Conservation (phyloP, 176 grass and related monocot genomes). For the Oryza punctata region DNA sequence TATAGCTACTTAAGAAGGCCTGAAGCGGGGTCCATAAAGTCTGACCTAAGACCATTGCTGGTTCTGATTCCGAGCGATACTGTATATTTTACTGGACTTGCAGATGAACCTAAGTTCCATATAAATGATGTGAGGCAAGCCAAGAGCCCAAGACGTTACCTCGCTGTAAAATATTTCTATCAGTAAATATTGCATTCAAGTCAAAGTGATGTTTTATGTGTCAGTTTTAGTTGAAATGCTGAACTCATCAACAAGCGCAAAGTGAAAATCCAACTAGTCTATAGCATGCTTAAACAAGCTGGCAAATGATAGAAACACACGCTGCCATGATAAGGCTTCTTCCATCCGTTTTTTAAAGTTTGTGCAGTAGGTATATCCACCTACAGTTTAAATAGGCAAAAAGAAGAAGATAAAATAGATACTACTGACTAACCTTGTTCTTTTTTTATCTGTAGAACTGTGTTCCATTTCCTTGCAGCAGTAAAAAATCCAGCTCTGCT, state of each 20-base stretch:
- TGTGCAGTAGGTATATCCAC: background rate
- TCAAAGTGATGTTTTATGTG: conserved; percentile 2
- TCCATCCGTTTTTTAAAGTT: background rate
- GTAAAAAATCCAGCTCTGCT: conserved; percentile 20
- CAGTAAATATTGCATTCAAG: background rate
- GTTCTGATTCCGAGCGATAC: background rate
- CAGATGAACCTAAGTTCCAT: background rate
- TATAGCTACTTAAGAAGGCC: background rate
- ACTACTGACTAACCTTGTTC: conserved; percentile 8
- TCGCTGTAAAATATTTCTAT: background rate
- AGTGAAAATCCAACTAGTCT: background rate
- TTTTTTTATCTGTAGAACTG: conserved; percentile 43
- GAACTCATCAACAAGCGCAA: background rate
- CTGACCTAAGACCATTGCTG: background rate
- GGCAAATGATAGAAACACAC: background rate
- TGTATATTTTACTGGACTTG: background rate
- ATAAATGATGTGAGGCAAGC: background rate
- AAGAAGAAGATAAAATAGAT: background rate
- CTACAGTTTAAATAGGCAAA: background rate
- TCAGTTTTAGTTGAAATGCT: background rate
- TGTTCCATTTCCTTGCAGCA: conserved; percentile 29
- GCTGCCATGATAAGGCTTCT: background rate
- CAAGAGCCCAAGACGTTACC: background rate
- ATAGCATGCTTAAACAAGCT: background rate
- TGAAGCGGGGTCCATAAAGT: background rate